Conservation (phyloP, 1,284 basidiomycete species). For the Austropuccinia psidii region DNA sequence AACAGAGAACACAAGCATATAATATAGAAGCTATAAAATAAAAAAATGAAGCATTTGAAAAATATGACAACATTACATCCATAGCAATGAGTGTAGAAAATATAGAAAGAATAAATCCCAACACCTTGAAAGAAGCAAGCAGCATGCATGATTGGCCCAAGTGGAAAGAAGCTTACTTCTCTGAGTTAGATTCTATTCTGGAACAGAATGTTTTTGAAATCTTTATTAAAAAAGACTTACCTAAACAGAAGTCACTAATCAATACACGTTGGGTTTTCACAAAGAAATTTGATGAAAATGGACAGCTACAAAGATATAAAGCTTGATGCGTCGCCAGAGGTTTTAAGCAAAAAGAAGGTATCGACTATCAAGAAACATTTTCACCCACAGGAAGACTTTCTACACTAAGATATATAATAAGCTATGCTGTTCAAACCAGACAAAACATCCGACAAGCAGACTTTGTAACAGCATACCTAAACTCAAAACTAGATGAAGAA, state of each 20-base stretch:
- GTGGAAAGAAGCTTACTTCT: conserved; percentile 8
- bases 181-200: conserved; percentile 21
- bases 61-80: too few relatives aligned
- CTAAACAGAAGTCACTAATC: too few relatives aligned
- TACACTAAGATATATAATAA: neutral
- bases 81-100: too few relatives aligned
- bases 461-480: conserved; percentile 27
- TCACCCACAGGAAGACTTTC: neutral
- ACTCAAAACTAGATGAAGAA: conserved; percentile 5
- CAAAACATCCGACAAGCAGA: neutral
- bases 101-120: conserved; percentile 10
- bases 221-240: too few relatives aligned
- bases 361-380: neutral
- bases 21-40: too few relatives aligned
- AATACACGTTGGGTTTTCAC: conserved; percentile 12
- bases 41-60: too few relatives aligned
- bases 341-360: neutral
- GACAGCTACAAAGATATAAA: neutral
- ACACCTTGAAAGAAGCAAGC: conserved; percentile 19
- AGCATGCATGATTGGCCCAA: neutral
- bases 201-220: too few relatives aligned
- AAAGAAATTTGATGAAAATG: neutral
- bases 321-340: neutral
- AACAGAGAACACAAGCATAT: too few relatives aligned
- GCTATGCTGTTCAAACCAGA: neutral